These are phyloP conservation scores for Lobulomyces angularis DNA, from an alignment of 192 early-diverging fungal species.

Conservation along the genomic window DNA sequence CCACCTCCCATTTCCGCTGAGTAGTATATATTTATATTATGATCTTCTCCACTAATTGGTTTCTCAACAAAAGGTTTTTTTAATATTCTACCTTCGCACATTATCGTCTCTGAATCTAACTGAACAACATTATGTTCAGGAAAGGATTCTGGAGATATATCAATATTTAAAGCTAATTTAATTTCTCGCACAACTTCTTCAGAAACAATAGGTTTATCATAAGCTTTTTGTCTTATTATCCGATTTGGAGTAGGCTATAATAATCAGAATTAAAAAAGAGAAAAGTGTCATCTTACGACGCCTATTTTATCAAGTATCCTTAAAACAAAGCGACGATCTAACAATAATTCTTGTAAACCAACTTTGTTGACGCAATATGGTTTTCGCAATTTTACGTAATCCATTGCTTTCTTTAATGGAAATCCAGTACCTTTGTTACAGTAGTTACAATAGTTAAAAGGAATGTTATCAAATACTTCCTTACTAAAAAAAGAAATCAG, in stretches of 20 bases:
- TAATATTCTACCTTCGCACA: conserved; percentile 18
- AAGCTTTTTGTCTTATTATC: no score
- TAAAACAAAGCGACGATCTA: conserved; percentile 83
- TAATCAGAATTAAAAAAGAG: no score
- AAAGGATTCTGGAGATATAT: no score
- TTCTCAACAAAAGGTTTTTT: conserved; percentile 96
- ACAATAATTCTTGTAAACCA: conserved; percentile 70
- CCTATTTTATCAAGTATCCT: conserved; percentile 63
- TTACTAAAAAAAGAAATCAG: conserved; percentile 91
- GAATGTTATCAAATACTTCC: no score
- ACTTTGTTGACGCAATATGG: conserved; percentile 91
- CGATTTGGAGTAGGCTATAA: no score
- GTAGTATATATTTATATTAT: conserved; percentile 97
- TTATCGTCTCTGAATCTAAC: conserved; percentile 18
- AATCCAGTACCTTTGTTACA: no score
- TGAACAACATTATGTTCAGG: conserved; percentile 7
- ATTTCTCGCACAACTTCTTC: no score
- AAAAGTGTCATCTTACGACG: no score
- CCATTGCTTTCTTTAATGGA: conserved; percentile 83
- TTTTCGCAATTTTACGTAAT: conserved; percentile 67
- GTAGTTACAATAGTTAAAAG: no score
- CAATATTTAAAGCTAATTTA: no score
- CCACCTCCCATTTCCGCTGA: conserved; percentile 67
- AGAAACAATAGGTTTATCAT: no score
- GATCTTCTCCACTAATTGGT: conserved; percentile 89